phyloP scores from a whole-genome alignment of 768 basidiomycete genomes.

The Tylopilus felleus region DNA sequence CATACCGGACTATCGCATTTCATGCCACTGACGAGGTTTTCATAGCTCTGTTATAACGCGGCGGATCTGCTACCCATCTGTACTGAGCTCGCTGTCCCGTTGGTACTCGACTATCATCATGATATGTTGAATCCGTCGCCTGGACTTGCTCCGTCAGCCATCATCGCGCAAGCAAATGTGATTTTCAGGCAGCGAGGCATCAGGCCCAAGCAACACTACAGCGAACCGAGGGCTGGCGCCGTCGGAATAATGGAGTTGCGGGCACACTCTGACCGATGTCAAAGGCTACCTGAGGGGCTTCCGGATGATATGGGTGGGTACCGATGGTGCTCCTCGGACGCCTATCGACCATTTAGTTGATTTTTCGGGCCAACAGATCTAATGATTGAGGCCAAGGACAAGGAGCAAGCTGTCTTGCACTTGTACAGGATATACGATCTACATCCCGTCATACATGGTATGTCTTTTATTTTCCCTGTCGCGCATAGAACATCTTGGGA shows the following conservation, averaged over 20 bases:
- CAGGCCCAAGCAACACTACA: constrained; percentile 88
- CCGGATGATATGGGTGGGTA: constrained; percentile 64
- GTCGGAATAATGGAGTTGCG: constrained; percentile 79
- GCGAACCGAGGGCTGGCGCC: constrained; percentile 85
- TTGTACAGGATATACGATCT: constrained; percentile 75
- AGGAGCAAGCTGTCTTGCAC: constrained; percentile 91
- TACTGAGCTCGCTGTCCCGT: constrained; percentile 74
- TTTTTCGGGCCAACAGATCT: constrained; percentile 47
- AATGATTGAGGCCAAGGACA: constrained; percentile 94
- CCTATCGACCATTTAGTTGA: background rate
- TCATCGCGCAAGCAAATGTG: constrained; percentile 71
- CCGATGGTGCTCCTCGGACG: background rate
- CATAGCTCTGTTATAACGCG: constrained; percentile 76
- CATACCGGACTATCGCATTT: background rate
- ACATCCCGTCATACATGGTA: constrained; percentile 59
- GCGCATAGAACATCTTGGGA: background rate
- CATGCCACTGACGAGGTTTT: background rate
- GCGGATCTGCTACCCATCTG: constrained; percentile 87
- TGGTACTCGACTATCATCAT: constrained; percentile 82
- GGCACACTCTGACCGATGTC: constrained; percentile 84
- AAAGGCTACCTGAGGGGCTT: constrained; percentile 57
- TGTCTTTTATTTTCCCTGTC: constrained; percentile 10
- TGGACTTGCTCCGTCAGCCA: constrained; percentile 51
- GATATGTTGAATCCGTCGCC: constrained; percentile 64
- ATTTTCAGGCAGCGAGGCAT: constrained; percentile 79